phyloP scores from a whole-genome alignment of 371 early-diverging fungal species.

The Lichtheimia corymbifera region DNA sequence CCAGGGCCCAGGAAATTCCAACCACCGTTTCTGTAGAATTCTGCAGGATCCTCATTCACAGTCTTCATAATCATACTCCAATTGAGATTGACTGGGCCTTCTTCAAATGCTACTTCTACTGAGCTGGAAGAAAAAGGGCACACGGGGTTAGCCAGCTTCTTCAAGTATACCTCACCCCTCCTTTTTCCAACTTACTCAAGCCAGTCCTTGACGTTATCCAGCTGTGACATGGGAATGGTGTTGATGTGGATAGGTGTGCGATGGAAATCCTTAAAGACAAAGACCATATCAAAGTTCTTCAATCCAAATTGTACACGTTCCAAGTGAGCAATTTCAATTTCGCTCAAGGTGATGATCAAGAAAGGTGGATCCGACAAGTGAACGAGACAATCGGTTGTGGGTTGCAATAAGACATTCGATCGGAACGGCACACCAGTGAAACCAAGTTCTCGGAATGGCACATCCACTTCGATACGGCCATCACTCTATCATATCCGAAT shows the following conservation, averaged over 20 bases:
- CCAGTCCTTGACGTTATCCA: conserved; percentile 98
- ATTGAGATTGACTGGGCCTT: conserved; percentile 97
- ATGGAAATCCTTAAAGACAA: conserved; percentile 96
- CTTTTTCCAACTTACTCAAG: conserved; percentile 73
- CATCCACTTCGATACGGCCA: conserved; percentile 87
- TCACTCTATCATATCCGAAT: conserved; percentile 57
- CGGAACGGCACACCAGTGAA: conserved; percentile 98
- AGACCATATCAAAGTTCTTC: conserved; percentile 99
- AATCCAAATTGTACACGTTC: conserved; percentile 98
- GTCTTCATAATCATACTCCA: conserved; percentile 99
- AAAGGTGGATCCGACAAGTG: conserved; percentile 98
- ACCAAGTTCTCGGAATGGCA: conserved; percentile 93
- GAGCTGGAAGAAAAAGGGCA: conserved; percentile 49
- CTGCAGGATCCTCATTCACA: conserved; percentile 94
- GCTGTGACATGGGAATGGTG: conserved; percentile 92
- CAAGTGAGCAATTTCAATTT: conserved; percentile 97
- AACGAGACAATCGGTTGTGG: conserved; percentile 97
- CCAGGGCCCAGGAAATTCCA: conserved; percentile 92
- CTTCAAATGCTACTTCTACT: conserved; percentile 94
- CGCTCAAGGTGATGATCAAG: conserved; percentile 90
- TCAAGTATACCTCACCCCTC: too few relatives aligned
- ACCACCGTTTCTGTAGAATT: conserved; percentile 96
- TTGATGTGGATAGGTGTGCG: conserved; percentile 94
- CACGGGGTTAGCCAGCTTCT: too few relatives aligned
- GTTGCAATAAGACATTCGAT: conserved; percentile 94